Base-by-base conservation (phyloP, 495 filamentous ascomycete species). In the Sabuloglossum arenarium region DNA sequence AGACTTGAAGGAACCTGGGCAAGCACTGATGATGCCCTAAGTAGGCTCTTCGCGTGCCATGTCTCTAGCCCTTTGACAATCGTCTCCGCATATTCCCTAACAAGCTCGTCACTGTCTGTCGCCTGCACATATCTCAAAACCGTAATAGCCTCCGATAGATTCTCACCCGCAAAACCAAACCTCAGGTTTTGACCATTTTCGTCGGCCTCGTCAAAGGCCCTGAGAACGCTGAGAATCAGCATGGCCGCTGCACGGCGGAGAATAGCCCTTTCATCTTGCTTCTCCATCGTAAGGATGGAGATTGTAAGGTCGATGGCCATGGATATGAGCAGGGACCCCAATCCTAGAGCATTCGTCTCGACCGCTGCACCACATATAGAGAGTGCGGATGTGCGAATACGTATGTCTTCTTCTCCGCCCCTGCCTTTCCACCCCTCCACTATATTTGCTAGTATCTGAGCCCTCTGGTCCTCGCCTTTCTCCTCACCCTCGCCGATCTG, bases 321-420 rank as follows among this genome's bases (percentile, higher is more conserved):
- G 1, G 76, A 71, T 9, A 84, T 66, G 3, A 79, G 63, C 0
- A 61, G 56, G 1, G 78, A 63, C 0, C 76, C 79, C 1, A 91
- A 64, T 0, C 79, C 81, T 0, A 68, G 65, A 8, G 86, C 68
- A 56, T 85, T 82, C 0, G 76, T 79, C 64, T 88, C 81, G 1
- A 88, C 69, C 0, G 78, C 78, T 0, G 69, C 71, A 0, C 78
- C 77, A 21, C 91, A 70, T 19, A 94, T 76, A 5, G 82, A 84
- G 0, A 94, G 66, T 2, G 87, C 86, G 0, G 86, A 91, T 9
- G 85, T 74, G 6, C 88, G 79, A 37, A 88, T 73, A 14, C 88
- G 75, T 1, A 90, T 70, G 61, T 94, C 87, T 61, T 94, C 88
- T 21, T 75, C 71, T 0, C 76, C 73, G 0, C 79, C 76, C 53